Percentiles rank a stretch among this genome's conserved stretches.
Conservation (phyloP, 352 stramenopile species). For the Saprolegnia parasitica region DNA sequence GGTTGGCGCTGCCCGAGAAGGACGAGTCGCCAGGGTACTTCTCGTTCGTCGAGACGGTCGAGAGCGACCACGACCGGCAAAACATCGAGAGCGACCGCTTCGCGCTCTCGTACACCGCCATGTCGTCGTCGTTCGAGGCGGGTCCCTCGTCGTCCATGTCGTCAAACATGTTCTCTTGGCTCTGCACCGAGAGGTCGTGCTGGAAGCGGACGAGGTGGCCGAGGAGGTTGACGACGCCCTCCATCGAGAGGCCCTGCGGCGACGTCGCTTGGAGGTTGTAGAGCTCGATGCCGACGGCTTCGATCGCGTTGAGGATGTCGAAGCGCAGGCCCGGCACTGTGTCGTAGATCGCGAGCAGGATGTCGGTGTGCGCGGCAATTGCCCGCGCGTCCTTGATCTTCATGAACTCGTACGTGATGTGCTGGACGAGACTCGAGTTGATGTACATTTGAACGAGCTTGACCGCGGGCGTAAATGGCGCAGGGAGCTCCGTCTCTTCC, state of each 20-base stretch:
- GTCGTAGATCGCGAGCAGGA: slow-evolving; percentile 17
- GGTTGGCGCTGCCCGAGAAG: slow-evolving; percentile 21
- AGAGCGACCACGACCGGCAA: slow-evolving; percentile 10
- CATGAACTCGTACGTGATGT: slow-evolving; percentile 24
- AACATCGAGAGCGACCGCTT: slow-evolving; percentile 5
- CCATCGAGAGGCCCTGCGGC: not conserved
- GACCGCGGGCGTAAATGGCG: slow-evolving; percentile 9
- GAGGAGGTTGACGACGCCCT: not conserved
- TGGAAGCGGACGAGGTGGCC: slow-evolving; percentile 16
- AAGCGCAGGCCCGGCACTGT: not conserved
- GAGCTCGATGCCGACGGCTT: slow-evolving; percentile 2
- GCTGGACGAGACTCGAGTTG: slow-evolving; percentile 17
- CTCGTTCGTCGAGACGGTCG: not conserved
- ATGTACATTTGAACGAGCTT: slow-evolving; percentile 50
- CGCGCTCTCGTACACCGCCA: slow-evolving; percentile 4
- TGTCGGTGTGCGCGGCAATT: not conserved
- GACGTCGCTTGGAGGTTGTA: slow-evolving; percentile 15
- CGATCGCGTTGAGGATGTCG: slow-evolving; percentile 18
- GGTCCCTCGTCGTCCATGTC: slow-evolving; percentile 15
- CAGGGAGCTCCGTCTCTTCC: slow-evolving; percentile 42
- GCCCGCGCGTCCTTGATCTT: slow-evolving; percentile 19
- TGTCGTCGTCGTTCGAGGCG: slow-evolving; percentile 7
- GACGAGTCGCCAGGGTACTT: not conserved
- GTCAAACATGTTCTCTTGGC: slow-evolving; percentile 21
- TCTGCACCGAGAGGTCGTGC: slow-evolving; percentile 7